A percentile compares a stretch with the other conserved stretches of the same genome.
Evolutionary conservation across 805 yeast species (phyloP).

Genomic region (Barnettozyma sp.): DNA sequence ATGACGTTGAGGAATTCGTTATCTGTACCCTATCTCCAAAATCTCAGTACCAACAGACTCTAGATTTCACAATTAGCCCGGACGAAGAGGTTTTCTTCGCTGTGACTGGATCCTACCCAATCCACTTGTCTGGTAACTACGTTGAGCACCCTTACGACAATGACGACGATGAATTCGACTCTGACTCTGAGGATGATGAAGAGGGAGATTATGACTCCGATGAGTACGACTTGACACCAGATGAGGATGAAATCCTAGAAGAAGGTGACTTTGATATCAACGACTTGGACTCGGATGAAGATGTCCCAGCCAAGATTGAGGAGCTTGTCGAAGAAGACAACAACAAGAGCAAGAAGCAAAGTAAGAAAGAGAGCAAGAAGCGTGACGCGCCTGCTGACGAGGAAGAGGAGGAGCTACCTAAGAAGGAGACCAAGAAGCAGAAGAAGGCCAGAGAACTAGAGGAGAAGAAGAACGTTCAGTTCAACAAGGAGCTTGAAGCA

Average conservation of each 20-base stretch:
- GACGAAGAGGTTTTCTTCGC: constrained; percentile 92
- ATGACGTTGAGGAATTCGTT: constrained; percentile 76
- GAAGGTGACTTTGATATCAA: constrained; percentile 35
- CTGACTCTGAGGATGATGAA: constrained; percentile 39
- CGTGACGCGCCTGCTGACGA: constrained; percentile 17
- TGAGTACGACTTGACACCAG: constrained; percentile 66
- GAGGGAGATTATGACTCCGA: constrained; percentile 28
- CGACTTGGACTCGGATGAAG: constrained; percentile 53
- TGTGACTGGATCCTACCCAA: constrained; percentile 91
- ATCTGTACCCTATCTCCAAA: constrained; percentile 88
- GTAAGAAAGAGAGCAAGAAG: constrained; percentile 25
- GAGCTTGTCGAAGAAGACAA: constrained; percentile 63
- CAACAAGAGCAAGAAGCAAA: constrained; percentile 27
- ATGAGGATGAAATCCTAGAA: constrained; percentile 57
- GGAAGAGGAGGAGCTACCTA: constrained; percentile 25
- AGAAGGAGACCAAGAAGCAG: constrained; percentile 14
- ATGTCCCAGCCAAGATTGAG: constrained; percentile 65
- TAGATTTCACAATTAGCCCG: constrained; percentile 86
- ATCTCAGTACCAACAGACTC: constrained; percentile 77
- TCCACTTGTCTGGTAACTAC: constrained; percentile 91
- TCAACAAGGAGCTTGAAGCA: constrained; percentile 86
- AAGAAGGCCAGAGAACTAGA: constrained; percentile 13
- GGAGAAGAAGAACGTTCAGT: constrained; percentile 72
- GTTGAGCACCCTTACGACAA: constrained; percentile 90
- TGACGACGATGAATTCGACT: constrained; percentile 40